Evolutionary conservation across 2,329 filamentous ascomycete species (phyloP).

Genomic region (Ceratocystis albifundus): DNA sequence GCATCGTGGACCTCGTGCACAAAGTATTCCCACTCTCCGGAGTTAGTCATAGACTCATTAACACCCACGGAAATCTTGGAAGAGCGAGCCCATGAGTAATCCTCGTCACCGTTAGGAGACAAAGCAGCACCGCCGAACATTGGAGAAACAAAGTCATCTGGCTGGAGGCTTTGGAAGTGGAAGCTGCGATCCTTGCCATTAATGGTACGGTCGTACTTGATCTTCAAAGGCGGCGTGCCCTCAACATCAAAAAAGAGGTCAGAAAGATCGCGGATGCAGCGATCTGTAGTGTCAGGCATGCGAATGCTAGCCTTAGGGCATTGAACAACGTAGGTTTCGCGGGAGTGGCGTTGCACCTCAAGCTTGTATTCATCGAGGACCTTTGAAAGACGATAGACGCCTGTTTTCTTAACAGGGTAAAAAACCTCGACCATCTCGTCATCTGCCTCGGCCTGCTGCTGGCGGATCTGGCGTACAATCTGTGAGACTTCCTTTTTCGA

Average conservation of each 20-base stretch:
- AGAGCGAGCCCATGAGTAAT: constrained; percentile 65
- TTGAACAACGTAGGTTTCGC: constrained; percentile 70
- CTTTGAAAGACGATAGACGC: constrained; percentile 71
- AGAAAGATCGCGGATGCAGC: constrained; percentile 80
- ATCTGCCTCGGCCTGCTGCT: constrained; percentile 52
- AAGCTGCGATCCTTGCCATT: constrained; percentile 75
- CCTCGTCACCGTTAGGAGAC: constrained; percentile 47
- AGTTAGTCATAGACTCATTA: constrained; percentile 73
- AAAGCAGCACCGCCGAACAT: constrained; percentile 52
- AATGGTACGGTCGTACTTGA: constrained; percentile 80
- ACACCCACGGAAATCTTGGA: constrained; percentile 68
- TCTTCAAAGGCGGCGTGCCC: constrained; percentile 80
- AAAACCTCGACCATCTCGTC: constrained; percentile 54
- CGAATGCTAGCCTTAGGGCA: constrained; percentile 73
- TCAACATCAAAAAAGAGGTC: constrained; percentile 71
- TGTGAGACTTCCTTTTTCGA: constrained; percentile 60
- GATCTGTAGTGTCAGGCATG: constrained; percentile 48
- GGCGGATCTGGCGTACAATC: constrained; percentile 56
- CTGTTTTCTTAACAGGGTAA: constrained; percentile 70
- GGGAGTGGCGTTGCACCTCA: constrained; percentile 66
- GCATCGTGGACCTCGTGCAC: constrained; percentile 88
- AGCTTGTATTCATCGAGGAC: constrained; percentile 91
- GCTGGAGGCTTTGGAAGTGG: constrained; percentile 86
- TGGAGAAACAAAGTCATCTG: constrained; percentile 72
- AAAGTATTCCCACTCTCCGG: constrained; percentile 78